Conservation (phyloP, 176 grass and related monocot genomes). For the Saccharum spontaneum region DNA sequence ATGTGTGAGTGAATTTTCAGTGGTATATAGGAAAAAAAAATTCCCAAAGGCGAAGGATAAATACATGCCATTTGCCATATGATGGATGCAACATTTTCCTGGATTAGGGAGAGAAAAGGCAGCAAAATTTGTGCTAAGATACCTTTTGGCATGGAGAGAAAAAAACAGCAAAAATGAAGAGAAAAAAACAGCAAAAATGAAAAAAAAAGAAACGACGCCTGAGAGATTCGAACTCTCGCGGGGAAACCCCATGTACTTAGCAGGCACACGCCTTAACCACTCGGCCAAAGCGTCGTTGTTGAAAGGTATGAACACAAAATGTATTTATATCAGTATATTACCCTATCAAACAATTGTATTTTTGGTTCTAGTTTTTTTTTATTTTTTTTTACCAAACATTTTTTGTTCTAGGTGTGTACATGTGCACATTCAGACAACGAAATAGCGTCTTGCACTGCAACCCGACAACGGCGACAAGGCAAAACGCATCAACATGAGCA, state of each 20-base stretch:
- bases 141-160: too few species aligned
- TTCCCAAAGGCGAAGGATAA: neutral
- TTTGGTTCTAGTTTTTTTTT: too few species aligned
- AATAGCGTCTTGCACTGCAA: too few species aligned
- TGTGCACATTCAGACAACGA: neutral
- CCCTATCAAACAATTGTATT: too few species aligned
- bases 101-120: neutral
- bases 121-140: too few species aligned
- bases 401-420: neutral
- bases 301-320: accelerated
- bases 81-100: too few species aligned
- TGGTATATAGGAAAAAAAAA: neutral
- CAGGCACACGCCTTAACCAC: constrained; percentile 99
- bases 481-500: neutral
- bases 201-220: constrained; percentile 46
- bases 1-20: neutral
- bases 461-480: neutral
- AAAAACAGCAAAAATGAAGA: too few species aligned
- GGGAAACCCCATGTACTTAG: constrained; percentile 99
- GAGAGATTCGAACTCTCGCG: constrained; percentile 99
- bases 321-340: too few species aligned
- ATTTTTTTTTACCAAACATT: too few species aligned
- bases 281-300: constrained; percentile 92
- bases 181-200: too few species aligned
- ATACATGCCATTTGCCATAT: neutral